Evolutionary conservation across 176 grass and related monocot genomes (phyloP).

Genomic region (Dendrocalamus sinicus): DNA sequence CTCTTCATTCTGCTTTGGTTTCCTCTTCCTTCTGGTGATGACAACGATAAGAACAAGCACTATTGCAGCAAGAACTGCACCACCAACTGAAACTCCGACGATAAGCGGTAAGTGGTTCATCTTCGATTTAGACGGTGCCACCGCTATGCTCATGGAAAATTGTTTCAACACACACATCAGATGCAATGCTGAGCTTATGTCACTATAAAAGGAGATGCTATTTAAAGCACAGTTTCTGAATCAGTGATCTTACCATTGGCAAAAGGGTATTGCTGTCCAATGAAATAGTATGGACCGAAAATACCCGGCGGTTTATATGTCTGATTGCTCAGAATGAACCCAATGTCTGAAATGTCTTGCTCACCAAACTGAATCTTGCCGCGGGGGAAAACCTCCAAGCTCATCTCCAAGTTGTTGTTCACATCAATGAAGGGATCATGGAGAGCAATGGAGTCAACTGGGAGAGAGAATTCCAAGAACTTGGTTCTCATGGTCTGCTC

Average conservation of each 20-base stretch:
- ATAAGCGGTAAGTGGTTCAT: slow-evolving; percentile 52
- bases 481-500: slow-evolving; percentile 47
- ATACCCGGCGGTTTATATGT: slow-evolving; percentile 49
- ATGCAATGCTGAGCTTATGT: background rate
- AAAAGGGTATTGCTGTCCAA: slow-evolving; percentile 48
- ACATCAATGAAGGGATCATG: slow-evolving; percentile 44
- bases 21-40: slow-evolving; percentile 47
- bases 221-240: slow-evolving; percentile 1
- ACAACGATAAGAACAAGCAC: slow-evolving; percentile 41
- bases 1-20: slow-evolving; percentile 41
- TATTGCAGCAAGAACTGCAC: slow-evolving; percentile 41
- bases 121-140: slow-evolving; percentile 17
- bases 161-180: background rate
- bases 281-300: slow-evolving; percentile 79
- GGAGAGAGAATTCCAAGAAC: background rate
- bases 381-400: slow-evolving; percentile 59
- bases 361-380: slow-evolving; percentile 51
- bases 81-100: slow-evolving; percentile 54
- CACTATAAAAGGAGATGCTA: background rate
- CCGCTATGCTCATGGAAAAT: background rate
- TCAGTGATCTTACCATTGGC: slow-evolving; percentile 54
- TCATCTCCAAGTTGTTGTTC: slow-evolving; percentile 59
- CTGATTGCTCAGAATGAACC: slow-evolving; percentile 74
- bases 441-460: slow-evolving; percentile 63
- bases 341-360: slow-evolving; percentile 50